Percentiles rank a stretch among this genome's conserved stretches.
Evolutionary conservation across 306 rosid species (phyloP).

Genomic region (Fragaria ananassa): DNA sequence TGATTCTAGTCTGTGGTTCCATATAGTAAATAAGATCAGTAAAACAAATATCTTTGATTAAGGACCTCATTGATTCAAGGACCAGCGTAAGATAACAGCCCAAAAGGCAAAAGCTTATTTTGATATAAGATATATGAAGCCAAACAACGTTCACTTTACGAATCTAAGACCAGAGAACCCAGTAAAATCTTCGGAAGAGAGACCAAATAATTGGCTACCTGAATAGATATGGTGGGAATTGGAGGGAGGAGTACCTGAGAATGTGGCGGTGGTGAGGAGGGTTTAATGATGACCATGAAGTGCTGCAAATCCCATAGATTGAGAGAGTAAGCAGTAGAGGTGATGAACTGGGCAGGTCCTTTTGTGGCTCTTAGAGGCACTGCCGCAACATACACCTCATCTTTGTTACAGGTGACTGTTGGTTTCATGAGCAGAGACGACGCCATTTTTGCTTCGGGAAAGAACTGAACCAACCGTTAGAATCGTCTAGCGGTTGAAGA

Average conservation of each 20-base stretch:
- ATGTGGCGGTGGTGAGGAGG: slow-evolving; percentile 37
- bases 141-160: neutral
- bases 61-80: neutral
- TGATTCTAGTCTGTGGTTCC: neutral
- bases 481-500: neutral
- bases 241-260: slow-evolving; percentile 50
- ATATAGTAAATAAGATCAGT: neutral
- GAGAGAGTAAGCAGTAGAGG: slow-evolving; percentile 69
- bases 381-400: slow-evolving; percentile 79
- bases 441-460: slow-evolving; percentile 32
- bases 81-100: neutral
- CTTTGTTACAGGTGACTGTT: slow-evolving; percentile 34
- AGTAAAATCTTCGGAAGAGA: neutral
- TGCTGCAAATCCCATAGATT: slow-evolving; percentile 82
- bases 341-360: slow-evolving; percentile 78
- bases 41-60: neutral
- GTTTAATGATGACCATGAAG: slow-evolving; percentile 76
- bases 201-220: neutral
- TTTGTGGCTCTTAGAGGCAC: slow-evolving; percentile 78
- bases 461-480: slow-evolving; percentile 8
- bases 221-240: neutral
- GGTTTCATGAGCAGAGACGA: slow-evolving; percentile 28
- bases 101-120: neutral
- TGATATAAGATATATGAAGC: neutral
- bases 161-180: neutral